Conservation (phyloP, 2,329 filamentous ascomycete species). For the Macrophomina pseudophaseolina region DNA sequence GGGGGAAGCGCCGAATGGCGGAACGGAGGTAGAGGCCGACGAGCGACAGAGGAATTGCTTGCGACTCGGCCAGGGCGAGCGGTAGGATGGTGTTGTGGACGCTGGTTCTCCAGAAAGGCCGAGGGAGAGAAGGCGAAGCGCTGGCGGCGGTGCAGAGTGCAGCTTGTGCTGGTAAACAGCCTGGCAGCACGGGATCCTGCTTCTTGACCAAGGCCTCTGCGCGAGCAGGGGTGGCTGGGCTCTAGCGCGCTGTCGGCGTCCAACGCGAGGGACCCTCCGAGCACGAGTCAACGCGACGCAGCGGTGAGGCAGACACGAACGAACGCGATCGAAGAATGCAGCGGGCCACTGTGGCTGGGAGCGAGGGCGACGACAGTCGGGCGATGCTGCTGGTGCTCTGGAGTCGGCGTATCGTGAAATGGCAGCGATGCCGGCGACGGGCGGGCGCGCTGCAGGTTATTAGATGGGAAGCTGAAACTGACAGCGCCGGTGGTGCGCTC, state of each 20-base stretch:
- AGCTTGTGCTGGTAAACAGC: constrained; percentile 23
- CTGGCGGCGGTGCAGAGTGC: constrained; percentile 11
- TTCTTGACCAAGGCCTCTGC: constrained; percentile 21
- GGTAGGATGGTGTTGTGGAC: constrained; percentile 2
- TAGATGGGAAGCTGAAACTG: constrained; percentile 23
- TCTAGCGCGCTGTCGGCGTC: constrained; percentile 20
- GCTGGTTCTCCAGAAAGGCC: constrained; percentile 10
- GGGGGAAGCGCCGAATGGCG: constrained; percentile 4
- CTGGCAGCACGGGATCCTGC: constrained; percentile 23
- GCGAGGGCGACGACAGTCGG: neutral
- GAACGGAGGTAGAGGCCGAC: constrained; percentile 6
- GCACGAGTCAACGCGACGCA: constrained; percentile 24
- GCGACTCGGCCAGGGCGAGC: constrained; percentile 21
- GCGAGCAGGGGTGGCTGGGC: constrained; percentile 23
- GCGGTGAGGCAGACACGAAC: constrained; percentile 10
- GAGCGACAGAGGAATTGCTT: constrained; percentile 1
- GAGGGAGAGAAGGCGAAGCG: constrained; percentile 14
- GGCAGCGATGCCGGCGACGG: constrained; percentile 16
- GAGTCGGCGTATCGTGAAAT: constrained; percentile 16
- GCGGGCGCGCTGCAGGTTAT: constrained; percentile 21
- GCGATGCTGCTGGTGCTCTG: neutral
- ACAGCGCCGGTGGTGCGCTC: constrained; percentile 20
- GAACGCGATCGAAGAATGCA: constrained; percentile 21
- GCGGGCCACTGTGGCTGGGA: neutral
- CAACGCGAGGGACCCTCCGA: constrained; percentile 19